These are phyloP conservation scores for Omphalotus olearius DNA, from an alignment of 1,284 basidiomycete species.

Conservation along the genomic window DNA sequence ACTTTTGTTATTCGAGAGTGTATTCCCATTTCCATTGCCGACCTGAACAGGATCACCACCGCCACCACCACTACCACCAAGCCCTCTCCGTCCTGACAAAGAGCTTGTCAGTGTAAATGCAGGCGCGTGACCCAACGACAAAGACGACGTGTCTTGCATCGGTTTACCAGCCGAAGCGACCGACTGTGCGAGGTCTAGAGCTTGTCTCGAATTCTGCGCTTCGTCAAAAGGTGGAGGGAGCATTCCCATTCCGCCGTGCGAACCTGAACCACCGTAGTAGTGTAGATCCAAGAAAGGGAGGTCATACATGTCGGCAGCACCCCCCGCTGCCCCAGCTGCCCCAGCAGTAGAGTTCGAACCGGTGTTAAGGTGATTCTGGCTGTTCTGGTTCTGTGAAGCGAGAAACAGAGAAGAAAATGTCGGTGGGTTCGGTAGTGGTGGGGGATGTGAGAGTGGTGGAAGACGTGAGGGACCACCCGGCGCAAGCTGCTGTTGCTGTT, in stretches of 20 bases:
- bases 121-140: neutral
- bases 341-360: slow-evolving; percentile 18
- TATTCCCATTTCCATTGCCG: neutral
- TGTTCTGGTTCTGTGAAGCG: slow-evolving; percentile 4
- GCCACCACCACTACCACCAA: neutral
- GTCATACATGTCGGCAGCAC: slow-evolving; percentile 43
- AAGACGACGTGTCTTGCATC: neutral
- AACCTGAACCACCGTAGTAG: slow-evolving; percentile 44
- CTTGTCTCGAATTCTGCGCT: slow-evolving; percentile 27
- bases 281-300: slow-evolving; percentile 73
- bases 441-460: neutral
- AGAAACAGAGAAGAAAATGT: slow-evolving; percentile 16
- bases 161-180: slow-evolving; percentile 15
- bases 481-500: too few species aligned
- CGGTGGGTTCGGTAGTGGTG: slow-evolving; percentile 8
- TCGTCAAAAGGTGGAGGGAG: slow-evolving; percentile 15
- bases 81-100: neutral
- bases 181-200: slow-evolving; percentile 57
- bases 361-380: slow-evolving; percentile 19
- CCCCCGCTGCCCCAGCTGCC: too few species aligned
- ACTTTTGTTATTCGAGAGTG: neutral
- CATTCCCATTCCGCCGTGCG: slow-evolving; percentile 20
- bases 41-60: too few species aligned
- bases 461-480: neutral
- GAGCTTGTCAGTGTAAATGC: neutral